Conservation (phyloP, 768 basidiomycete species). For the Xerocomellus dryophilus region DNA sequence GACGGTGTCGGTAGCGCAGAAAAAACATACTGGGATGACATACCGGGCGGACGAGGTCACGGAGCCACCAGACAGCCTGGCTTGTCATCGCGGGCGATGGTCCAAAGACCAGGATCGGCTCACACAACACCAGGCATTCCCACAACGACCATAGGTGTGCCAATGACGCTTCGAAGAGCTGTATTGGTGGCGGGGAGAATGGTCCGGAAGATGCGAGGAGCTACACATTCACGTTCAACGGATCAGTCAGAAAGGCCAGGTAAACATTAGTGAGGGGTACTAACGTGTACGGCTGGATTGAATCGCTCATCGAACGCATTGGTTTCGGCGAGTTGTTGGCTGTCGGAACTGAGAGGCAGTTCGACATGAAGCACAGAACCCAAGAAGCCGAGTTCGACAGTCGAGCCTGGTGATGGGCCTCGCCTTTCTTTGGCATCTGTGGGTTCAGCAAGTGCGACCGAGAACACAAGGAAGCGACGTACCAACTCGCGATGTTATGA, state of each 20-base stretch:
- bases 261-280: not conserved
- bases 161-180: constrained; percentile 61
- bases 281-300: constrained; percentile 51
- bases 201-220: constrained; percentile 67
- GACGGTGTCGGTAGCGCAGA: not conserved
- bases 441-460: constrained; percentile 7
- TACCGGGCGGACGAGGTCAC: constrained; percentile 83
- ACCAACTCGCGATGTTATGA: constrained; percentile 84
- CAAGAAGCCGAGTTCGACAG: constrained; percentile 79
- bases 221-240: constrained; percentile 34
- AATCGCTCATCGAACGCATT: constrained; percentile 50
- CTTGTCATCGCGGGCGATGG: constrained; percentile 77
- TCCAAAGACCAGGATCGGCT: constrained; percentile 84
- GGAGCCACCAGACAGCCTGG: constrained; percentile 89
- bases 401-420: constrained; percentile 62
- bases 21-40: constrained; percentile 14
- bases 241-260: not conserved
- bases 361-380: constrained; percentile 72
- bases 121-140: constrained; percentile 91
- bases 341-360: constrained; percentile 64
- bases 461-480: constrained; percentile 27
- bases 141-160: constrained; percentile 80
- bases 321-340: constrained; percentile 66
- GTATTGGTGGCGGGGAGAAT: constrained; percentile 53
- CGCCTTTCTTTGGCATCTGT: constrained; percentile 61